A percentile compares a stretch with the other conserved stretches of the same genome.
Conservation (phyloP, 1,284 basidiomycete species). For the Ganoderma lucidum region DNA sequence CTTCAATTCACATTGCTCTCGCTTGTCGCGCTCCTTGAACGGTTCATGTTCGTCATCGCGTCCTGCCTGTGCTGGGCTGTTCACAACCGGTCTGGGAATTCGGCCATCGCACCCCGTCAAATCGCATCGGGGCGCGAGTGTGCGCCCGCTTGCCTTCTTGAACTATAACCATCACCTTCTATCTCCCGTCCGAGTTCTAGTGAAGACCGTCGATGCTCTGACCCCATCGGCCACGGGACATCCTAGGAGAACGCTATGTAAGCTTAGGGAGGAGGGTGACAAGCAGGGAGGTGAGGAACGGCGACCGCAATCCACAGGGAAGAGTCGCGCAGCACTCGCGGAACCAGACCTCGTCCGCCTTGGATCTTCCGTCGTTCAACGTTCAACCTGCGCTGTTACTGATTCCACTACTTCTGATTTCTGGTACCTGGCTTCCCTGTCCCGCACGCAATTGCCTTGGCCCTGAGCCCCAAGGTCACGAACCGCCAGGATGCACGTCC, state of each 20-base stretch:
- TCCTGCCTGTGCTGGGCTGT: not conserved
- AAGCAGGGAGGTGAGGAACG: not conserved
- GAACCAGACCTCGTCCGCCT: not conserved
- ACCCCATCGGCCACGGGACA: not conserved
- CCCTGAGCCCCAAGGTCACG: not conserved
- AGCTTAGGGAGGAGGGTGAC: not conserved
- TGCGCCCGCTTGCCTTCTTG: not conserved
- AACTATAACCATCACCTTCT: not conserved
- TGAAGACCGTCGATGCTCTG: not conserved
- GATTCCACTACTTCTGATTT: too few species aligned
- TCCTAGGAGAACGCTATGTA: not conserved
- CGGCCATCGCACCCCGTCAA: not conserved
- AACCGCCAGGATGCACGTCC: not conserved
- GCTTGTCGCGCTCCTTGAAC: not conserved
- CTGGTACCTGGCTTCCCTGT: slow-evolving; percentile 6
- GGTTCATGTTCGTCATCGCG: not conserved
- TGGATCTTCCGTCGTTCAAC: not conserved
- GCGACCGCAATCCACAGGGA: not conserved
- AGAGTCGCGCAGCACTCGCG: not conserved
- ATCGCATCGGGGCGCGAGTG: not conserved
- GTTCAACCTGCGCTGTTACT: not conserved
- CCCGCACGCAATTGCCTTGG: not conserved
- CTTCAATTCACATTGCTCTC: slow-evolving; percentile 1
- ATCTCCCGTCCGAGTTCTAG: not conserved
- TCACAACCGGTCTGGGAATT: not conserved